phyloP scores from a whole-genome alignment of 768 basidiomycete species.

The Boletus pseudopeckii region DNA sequence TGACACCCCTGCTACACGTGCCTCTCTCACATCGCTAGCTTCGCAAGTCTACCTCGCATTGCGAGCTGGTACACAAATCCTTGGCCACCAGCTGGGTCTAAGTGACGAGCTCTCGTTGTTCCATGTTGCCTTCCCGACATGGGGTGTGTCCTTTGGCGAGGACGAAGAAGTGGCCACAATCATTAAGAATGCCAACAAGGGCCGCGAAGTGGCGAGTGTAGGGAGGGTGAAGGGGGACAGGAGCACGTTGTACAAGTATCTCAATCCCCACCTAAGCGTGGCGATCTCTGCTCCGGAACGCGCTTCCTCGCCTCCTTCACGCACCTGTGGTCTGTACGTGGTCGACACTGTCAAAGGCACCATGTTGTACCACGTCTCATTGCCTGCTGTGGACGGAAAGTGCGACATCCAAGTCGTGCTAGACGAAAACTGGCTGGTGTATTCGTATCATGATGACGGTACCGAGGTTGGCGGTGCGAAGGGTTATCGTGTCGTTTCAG shows the following conservation, averaged over 20 bases:
- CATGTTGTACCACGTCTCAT: slow-evolving; percentile 59
- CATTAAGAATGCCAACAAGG: slow-evolving; percentile 39
- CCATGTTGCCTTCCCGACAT: slow-evolving; percentile 57
- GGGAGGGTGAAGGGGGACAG: slow-evolving; percentile 87
- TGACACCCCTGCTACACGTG: slow-evolving; percentile 44
- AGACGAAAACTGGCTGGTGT: slow-evolving; percentile 91
- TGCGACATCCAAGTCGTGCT: slow-evolving; percentile 71
- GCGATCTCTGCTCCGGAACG: slow-evolving; percentile 50
- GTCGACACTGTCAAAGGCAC: slow-evolving; percentile 80
- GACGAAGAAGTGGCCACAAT: slow-evolving; percentile 58
- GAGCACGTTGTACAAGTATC: slow-evolving; percentile 89
- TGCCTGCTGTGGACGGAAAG: slow-evolving; percentile 42
- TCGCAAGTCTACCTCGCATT: slow-evolving; percentile 56
- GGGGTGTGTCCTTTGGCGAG: slow-evolving; percentile 56
- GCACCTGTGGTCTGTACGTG: slow-evolving; percentile 64
- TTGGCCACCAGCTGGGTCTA: slow-evolving; percentile 53
- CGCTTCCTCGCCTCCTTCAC: slow-evolving; percentile 9
- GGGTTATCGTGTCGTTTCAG: slow-evolving; percentile 70
- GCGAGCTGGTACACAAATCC: slow-evolving; percentile 45
- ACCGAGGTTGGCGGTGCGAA: slow-evolving; percentile 48
- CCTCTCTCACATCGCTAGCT: slow-evolving; percentile 42
- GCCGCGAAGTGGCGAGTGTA: slow-evolving; percentile 63
- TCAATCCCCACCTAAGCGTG: slow-evolving; percentile 76
- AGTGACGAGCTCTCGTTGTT: slow-evolving; percentile 41
- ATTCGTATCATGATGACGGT: slow-evolving; percentile 74